These are phyloP conservation scores for Noccaea caerulescens DNA, from an alignment of 345 rosid genomes.

Conservation along the genomic window DNA sequence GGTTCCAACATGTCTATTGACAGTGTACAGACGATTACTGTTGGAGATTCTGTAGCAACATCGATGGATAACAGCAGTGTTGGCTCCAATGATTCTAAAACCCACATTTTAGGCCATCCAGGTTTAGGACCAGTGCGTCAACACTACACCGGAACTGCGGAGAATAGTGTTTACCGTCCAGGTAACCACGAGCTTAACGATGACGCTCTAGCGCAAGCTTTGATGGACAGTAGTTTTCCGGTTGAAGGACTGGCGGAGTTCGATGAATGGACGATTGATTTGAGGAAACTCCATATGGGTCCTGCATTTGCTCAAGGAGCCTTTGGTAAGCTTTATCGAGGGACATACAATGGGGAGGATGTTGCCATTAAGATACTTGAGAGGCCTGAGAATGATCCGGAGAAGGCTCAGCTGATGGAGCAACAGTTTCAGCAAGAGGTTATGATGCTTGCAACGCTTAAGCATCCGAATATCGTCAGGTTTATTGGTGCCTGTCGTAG, in stretches of 20 bases:
- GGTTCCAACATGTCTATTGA: slow-evolving; percentile 72
- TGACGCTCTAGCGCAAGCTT: slow-evolving; percentile 63
- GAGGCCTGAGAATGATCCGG: slow-evolving; percentile 54
- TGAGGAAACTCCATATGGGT: slow-evolving; percentile 70
- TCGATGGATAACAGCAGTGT: slow-evolving; percentile 53
- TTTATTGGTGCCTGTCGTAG: slow-evolving; percentile 58
- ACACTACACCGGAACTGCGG: slow-evolving; percentile 52
- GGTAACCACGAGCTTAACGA: slow-evolving; percentile 59
- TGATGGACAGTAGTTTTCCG: slow-evolving; percentile 61
- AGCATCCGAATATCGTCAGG: slow-evolving; percentile 58
- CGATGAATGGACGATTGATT: slow-evolving; percentile 70
- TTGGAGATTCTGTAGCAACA: slow-evolving; percentile 69
- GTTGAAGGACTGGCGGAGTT: slow-evolving; percentile 56
- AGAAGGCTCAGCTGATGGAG: slow-evolving; percentile 56
- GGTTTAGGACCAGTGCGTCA: slow-evolving; percentile 39
- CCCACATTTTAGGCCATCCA: slow-evolving; percentile 68
- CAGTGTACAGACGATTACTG: slow-evolving; percentile 62
- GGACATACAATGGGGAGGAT: slow-evolving; percentile 62
- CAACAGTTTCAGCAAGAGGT: slow-evolving; percentile 65
- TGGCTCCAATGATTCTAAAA: slow-evolving; percentile 68
- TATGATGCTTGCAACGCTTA: slow-evolving; percentile 62
- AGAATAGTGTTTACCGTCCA: slow-evolving; percentile 64
- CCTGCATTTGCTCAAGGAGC: slow-evolving; percentile 78
- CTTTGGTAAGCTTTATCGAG: slow-evolving; percentile 67
- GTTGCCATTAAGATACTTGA: slow-evolving; percentile 65